phyloP scores from a whole-genome alignment of 177 flowering plant genomes.

The Vitis hybrid region DNA sequence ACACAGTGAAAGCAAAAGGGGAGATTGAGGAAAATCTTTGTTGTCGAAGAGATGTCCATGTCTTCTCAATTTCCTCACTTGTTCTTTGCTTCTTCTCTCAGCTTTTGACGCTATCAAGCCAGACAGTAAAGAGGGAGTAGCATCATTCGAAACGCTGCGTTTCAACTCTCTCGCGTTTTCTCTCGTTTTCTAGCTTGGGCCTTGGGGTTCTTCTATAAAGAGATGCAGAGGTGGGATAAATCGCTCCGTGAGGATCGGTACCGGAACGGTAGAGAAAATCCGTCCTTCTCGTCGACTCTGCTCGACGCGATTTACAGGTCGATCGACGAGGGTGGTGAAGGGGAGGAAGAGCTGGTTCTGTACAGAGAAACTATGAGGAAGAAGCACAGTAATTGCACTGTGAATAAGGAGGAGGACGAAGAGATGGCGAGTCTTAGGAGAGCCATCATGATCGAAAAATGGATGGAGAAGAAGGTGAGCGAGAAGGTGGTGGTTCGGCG shows the following conservation, averaged over 20 bases:
- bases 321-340: constrained; percentile 44
- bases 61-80: constrained; percentile 2
- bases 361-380: constrained; percentile 44
- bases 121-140: constrained; percentile 22
- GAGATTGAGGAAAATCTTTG: background rate
- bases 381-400: constrained; percentile 28
- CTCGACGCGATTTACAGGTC: constrained; percentile 87
- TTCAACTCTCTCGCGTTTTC: background rate
- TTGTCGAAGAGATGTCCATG: constrained; percentile 1
- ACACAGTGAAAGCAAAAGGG: background rate
- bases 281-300: constrained; percentile 83
- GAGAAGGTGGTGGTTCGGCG: constrained; percentile 32
- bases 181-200: background rate
- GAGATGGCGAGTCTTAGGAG: constrained; percentile 32
- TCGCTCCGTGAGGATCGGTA: constrained; percentile 8
- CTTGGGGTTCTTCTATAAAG: constrained; percentile 4
- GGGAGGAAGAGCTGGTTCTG: constrained; percentile 28
- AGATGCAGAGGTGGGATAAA: constrained; percentile 30
- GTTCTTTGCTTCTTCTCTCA: constrained; percentile 21
- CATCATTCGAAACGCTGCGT: constrained; percentile 9
- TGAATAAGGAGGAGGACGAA: constrained; percentile 11
- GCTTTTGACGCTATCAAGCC: constrained; percentile 32
- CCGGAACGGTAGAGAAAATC: constrained; percentile 24
- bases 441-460: constrained; percentile 48
- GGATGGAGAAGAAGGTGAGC: constrained; percentile 50